Evolutionary conservation across 345 rosid genomes (phyloP), one percentile per base, ranked within the genome.

Genomic region (Lepidium sativum): DNA sequence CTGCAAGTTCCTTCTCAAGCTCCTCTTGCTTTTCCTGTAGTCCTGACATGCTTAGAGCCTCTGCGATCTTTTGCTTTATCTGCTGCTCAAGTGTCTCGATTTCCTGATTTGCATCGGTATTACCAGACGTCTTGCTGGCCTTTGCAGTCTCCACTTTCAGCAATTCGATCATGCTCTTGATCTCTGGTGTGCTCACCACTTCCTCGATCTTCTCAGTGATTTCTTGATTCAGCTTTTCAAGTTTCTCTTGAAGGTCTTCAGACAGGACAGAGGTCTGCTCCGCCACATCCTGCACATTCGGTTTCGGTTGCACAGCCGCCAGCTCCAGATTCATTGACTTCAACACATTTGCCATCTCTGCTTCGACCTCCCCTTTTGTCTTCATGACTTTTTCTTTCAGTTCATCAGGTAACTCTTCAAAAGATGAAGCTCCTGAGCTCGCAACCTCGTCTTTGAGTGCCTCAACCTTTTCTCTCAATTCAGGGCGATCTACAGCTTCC

Each of bases 381-480:
- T 54, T 69, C 45, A 75, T 11, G 72, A 87, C 72, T 32, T 69
- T 85, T 57, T 80, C 87, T 77, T 71, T 86, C 69, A 82, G 77
- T 21, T 48, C 83, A 73, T 77, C 78, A 41, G 84, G 82, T 34
- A 82, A 66, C 61, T 83, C 92, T 9, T 63, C 83, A 21, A 78
- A 72, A 62, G 73, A 73, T n/a, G 88, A 84, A 34, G 72, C 86
- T 5, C 86, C 86, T 5, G 80, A 70, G 65, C 44, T 69, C 20
- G 73, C 71, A 13, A 84, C 58, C 75, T 81, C 83, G 20, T 80
- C 89, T 78, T 80, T 68, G 44, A 92, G 5, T 18, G 82, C 80
- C 60, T 92, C 91, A 16, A 89, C 52, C 70, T 81, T 87, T 55
- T 87, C 85, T 80, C 76, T 83, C 13, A 85, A 71, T 57, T 85